Evolutionary conservation across 495 filamentous ascomycete species (phyloP).

Genomic region (Peziza echinospora): DNA sequence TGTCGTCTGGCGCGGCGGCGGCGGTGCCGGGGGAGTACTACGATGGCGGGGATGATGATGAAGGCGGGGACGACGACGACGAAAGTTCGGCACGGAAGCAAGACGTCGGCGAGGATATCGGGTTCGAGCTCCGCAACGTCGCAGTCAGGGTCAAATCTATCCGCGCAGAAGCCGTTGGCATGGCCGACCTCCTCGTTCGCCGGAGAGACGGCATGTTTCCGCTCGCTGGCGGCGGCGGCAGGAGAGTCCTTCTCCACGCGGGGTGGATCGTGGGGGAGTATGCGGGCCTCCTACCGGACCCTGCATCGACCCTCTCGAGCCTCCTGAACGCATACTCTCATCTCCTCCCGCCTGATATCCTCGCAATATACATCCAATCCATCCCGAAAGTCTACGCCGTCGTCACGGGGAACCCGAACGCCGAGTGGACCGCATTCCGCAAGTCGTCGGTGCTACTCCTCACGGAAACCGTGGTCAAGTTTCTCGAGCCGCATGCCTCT

Average conservation of each 20-base stretch:
- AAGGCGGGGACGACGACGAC: constrained; percentile 14
- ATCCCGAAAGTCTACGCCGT: constrained; percentile 59
- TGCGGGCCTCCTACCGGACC: constrained; percentile 34
- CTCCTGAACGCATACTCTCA: constrained; percentile 44
- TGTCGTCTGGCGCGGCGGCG: constrained; percentile 11
- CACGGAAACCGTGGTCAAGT: constrained; percentile 55
- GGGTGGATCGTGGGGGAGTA: constrained; percentile 83
- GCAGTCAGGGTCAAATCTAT: constrained; percentile 78
- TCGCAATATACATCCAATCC: constrained; percentile 68
- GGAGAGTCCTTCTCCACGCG: constrained; percentile 40
- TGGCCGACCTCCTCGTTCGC: constrained; percentile 57
- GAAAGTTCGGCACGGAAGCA: constrained; percentile 3
- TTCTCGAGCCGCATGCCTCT: constrained; percentile 50
- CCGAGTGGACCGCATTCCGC: constrained; percentile 38
- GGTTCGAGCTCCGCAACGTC: constrained; percentile 64
- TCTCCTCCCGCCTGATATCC: constrained; percentile 37
- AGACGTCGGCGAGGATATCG: constrained; percentile 50
- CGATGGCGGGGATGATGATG: constrained; percentile 4
- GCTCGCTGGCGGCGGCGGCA: constrained; percentile 23
- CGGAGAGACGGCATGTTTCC: constrained; percentile 28
- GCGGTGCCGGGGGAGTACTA: constrained; percentile 1
- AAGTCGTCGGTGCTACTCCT: constrained; percentile 52
- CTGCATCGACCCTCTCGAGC: constrained; percentile 44
- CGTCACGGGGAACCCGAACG: constrained; percentile 34
- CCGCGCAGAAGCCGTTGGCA: constrained; percentile 49